These are phyloP conservation scores for Alternaria consortialis DNA, from an alignment of 2,329 filamentous ascomycete species.

Conservation along the genomic window DNA sequence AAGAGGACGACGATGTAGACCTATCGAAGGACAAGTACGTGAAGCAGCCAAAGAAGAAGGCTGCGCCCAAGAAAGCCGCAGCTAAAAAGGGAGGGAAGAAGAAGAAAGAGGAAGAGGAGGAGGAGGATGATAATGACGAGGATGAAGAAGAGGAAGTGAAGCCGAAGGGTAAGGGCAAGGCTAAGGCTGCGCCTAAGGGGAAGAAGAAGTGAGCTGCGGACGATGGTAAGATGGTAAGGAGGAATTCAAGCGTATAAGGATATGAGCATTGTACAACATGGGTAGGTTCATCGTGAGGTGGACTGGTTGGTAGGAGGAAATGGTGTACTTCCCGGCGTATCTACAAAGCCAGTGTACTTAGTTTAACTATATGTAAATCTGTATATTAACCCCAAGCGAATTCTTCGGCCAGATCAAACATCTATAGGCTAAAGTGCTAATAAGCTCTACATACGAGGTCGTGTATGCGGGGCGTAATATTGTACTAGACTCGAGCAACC, in stretches of 20 bases:
- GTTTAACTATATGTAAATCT: too few relatives aligned
- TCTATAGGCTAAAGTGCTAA: too few relatives aligned
- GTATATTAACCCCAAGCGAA: too few relatives aligned
- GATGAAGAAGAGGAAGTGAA: constrained; percentile 57
- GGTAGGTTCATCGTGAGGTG: too few relatives aligned
- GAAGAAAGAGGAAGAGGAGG: constrained; percentile 44
- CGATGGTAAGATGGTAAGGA: neutral
- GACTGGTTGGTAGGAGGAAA: too few relatives aligned
- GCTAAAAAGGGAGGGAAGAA: constrained; percentile 59
- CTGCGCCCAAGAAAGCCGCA: constrained; percentile 54
- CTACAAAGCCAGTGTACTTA: neutral
- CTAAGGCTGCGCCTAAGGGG: constrained; percentile 50
- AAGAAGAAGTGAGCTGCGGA: constrained; percentile 8
- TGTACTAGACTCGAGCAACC: too few relatives aligned
- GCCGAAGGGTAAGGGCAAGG: constrained; percentile 58
- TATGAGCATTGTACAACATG: too few relatives aligned
- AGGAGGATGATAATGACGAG: constrained; percentile 31
- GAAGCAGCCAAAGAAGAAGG: constrained; percentile 84
- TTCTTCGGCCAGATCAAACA: too few relatives aligned
- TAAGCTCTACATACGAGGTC: too few relatives aligned
- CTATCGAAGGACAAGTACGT: constrained; percentile 96
- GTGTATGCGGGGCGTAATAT: too few relatives aligned
- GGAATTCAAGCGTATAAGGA: neutral
- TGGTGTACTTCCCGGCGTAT: constrained; percentile 12
- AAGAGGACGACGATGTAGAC: constrained; percentile 80